Base-by-base conservation (phyloP, 805 yeast genomes). In the Suhomyces kilbournensis region DNA sequence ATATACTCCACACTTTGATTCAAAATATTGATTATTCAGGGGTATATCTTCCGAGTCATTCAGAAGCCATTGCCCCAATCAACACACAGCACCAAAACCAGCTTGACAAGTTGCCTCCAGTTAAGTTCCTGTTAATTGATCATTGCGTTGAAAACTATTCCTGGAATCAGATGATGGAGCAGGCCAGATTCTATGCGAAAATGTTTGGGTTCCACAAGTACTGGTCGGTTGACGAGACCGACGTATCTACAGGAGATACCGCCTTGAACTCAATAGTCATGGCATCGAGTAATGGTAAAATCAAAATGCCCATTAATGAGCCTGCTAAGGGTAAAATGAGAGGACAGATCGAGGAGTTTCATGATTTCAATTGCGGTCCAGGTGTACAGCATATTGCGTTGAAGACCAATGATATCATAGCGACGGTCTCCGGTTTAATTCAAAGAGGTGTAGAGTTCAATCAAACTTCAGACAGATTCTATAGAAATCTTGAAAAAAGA, bases 321-420 rank as follows among this genome's bases (percentile, higher is more conserved):
- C 96, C 97, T 0, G 93, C 90, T 0, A 65, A 72, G 47, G 90
- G 92, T 1, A 65, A 72, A 42, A 78, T 79, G 63, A 81, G 76
- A 62, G 84, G 92, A 3, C 96, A 90, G 63, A 85, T 90, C 53
- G 96, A 89, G 67, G 97, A 90, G 67, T 90, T 86, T 63, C 68
- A 86, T 56, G 86, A 84, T 49, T 90, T 74, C 61, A 78, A 88
- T 65, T 80, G 81, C 46, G 96, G 96, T 0, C 87, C 96, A 0
- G 96, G 96, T 3, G 80, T 90, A 34, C 96, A 90, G 69, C 96
- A 90, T 63, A 72, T 90, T 61, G 96, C 96, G 0, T 65, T 90
- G 22, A 68, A 72, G 48, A 88, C 93, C 0, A 67, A 72, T 25
- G 75, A 87, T 65, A 89, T 90, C 39, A 58, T 88, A 19, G 63